A percentile compares a stretch with the other conserved stretches of the same genome.
phyloP scores from a whole-genome alignment of 331 rosid species.

The Malus hybrid region DNA sequence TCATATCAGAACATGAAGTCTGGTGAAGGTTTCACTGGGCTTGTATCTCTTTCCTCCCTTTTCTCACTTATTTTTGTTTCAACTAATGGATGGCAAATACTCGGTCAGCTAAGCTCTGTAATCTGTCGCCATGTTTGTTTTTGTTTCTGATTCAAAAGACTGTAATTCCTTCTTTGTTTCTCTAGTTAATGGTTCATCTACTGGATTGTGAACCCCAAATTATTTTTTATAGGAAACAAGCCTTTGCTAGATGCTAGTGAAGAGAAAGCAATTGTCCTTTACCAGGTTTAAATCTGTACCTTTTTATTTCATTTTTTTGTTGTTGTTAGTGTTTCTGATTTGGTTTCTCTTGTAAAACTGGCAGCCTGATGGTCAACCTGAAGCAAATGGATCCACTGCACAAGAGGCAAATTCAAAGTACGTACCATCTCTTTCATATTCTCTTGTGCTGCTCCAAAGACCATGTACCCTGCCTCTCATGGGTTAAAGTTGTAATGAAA shows the following conservation, averaged over 20 bases:
- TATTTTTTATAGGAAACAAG: constrained; percentile 48
- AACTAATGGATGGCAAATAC: background rate
- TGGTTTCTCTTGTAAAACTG: constrained; percentile 17
- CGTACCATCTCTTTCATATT: constrained; percentile 3
- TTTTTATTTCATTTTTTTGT: background rate
- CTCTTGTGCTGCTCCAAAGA: background rate
- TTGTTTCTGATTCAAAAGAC: background rate
- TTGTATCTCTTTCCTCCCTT: background rate
- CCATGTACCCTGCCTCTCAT: background rate
- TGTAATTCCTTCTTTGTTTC: background rate
- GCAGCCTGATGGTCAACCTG: constrained; percentile 71
- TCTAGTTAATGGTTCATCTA: background rate
- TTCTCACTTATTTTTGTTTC: background rate
- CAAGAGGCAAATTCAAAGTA: constrained; percentile 88
- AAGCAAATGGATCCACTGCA: constrained; percentile 54
- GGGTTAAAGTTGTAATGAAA: background rate
- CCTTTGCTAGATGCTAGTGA: constrained; percentile 49
- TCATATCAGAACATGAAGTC: background rate
- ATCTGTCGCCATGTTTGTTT: background rate
- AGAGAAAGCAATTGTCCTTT: constrained; percentile 89
- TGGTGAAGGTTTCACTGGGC: background rate
- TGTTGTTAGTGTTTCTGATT: constrained; percentile 1
- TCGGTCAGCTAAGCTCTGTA: background rate
- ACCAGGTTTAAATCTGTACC: constrained; percentile 43
- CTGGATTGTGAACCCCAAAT: constrained; percentile 18